Base-by-base conservation (phyloP, 345 rosid species). In the Camelina laxa region DNA sequence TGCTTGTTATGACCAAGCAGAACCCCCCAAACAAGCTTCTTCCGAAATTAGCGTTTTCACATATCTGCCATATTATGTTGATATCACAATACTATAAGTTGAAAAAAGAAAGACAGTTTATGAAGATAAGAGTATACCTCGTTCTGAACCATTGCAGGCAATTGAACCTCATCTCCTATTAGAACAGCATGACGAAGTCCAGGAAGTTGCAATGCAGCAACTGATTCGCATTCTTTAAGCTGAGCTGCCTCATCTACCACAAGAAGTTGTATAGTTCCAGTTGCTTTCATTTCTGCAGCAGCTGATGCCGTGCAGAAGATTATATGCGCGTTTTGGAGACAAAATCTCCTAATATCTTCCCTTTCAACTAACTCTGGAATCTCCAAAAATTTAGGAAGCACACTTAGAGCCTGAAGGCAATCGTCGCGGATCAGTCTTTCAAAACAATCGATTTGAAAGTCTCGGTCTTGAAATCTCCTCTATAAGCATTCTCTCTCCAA, bases 1-100 rank as follows among this genome's bases (percentile, higher is more conserved):
- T 88, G 88, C 50, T 83, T 91, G 3, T 69, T 1, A 15, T 87
- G 81, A 22, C 84, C 87, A 42, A 87, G 53, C 0, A 57, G 8
- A 42, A 69, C 69, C 96, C 86, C 50, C 84, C 87, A 66, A 88
- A 88, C 50, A 88, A 84, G 79, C 97, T 91, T 77, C 90, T 85
- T 16, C 96, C 86, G 2, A 87, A 85, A 4, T 76, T 77, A 3
- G 82, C 89, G 41, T 14, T 33, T 1, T 4, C 51, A 42, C 47
- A 42, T 42, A 13, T 11, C 42, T 39, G 42, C 42, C 42, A 39
- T 0, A 39, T 33, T 1, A 33, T 33, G 1, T 2, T 33, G 13
- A 39, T n/a, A 38, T 38, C 9, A 1, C 42, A 38, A 38, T 8
- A 38, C 42, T 8, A 38, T 38, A n/a, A 38, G 10, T 38, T 6